Base-by-base conservation (phyloP, 345 rosid genomes). In the Salix exigua region DNA sequence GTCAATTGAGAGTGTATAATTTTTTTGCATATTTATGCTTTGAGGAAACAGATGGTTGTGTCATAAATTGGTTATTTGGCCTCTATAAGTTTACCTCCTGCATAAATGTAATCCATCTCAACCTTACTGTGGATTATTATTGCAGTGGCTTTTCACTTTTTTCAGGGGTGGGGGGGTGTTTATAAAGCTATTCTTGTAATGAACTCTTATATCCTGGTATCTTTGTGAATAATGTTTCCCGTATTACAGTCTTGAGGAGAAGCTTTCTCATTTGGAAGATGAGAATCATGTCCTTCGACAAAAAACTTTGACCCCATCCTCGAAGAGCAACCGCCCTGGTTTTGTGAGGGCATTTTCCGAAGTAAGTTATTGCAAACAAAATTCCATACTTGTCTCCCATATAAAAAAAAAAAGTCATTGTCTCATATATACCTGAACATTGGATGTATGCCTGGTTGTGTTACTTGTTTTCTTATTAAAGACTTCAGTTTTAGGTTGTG, bases 261-360 rank as follows among this genome's bases (percentile, higher is more conserved):
- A 89, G 85, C 89, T 93, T 71, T 84, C 92, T 44, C 89, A 80
- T 77, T 21, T 89, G 70, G 99, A 95, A 81, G 89, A 91, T 77
- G 99, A 95, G 85, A 95, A 93, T 85, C 96, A 82, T 74, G 91
- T 91, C 68, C 83, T 95, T 79, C 86, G 92, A 78, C 96, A 93
- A 83, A 93, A 88, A 77, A 87, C 96, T 38, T 70, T 91, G 75
- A 86, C 81, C 78, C 78, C 75, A 66, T 66, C 97, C 78, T 87
- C 94, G 14, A 90, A 82, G 76, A 83, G 80, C 78, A 84, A 79
- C 75, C 89, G 88, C 9, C 3, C 84, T 73, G 78, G 78, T 81
- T 60, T 84, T 62, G 69, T 81, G 66, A 90, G 87, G 80, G 68
- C 88, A 78, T 79, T 85, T 81, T 85, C 88, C 11, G 94, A 95